These are phyloP conservation scores for Neurospora sp. DNA, from an alignment of 495 filamentous ascomycete species.

Conservation along the genomic window DNA sequence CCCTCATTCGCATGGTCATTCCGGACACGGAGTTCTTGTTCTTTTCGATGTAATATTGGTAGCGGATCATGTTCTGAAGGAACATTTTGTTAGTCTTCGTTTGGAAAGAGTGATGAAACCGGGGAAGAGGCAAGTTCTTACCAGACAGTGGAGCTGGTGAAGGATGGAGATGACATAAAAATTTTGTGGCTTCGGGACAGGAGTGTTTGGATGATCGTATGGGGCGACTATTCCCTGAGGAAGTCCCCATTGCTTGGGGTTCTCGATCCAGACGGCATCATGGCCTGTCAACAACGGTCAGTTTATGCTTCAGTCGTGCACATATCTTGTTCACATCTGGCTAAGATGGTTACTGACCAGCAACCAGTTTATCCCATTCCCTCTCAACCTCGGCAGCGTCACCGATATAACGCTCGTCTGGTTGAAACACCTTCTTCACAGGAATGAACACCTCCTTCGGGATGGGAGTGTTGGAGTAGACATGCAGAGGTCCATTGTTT, in stretches of 20 bases:
- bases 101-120: neutral
- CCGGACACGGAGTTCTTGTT: neutral
- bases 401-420: constrained; percentile 4
- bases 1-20: neutral
- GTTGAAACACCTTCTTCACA: constrained; percentile 5
- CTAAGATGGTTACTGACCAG: neutral
- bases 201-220: neutral
- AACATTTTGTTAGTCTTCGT: neutral
- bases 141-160: neutral
- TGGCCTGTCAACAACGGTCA: neutral
- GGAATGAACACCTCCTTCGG: neutral
- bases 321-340: neutral
- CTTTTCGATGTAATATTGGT: neutral
- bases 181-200: neutral
- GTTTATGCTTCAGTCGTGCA: neutral
- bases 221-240: neutral
- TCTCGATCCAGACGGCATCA: constrained; percentile 4
- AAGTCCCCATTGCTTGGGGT: constrained; percentile 1
- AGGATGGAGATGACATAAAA: constrained; percentile 1
- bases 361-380: neutral
- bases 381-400: neutral
- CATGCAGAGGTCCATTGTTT: constrained; percentile 1
- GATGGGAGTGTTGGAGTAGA: neutral
- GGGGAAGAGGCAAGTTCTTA: neutral
- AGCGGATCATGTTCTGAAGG: neutral